Evolutionary conservation across 257 asterid species (phyloP), one percentile per base, ranked within the genome.

Genomic region (Solanum piurae): DNA sequence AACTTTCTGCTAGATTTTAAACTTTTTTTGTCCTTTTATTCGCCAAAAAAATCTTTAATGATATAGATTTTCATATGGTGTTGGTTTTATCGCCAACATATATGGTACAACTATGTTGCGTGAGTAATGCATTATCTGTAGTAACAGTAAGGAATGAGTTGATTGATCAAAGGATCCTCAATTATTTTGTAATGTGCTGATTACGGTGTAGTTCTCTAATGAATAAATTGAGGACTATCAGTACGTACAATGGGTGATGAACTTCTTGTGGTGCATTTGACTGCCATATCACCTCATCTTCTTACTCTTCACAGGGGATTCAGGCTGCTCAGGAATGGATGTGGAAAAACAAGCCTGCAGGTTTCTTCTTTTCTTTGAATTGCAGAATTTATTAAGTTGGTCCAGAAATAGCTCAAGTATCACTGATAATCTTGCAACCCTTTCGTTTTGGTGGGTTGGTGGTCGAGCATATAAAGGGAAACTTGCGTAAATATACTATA

Each of bases 291-390:
- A 34, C 25, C 58, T 55, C 33, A 58, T 52, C 37, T 83, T 37
- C 73, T 60, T 40, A 25, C 83, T 52, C 82, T 86, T 87, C n/a
- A 13, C 89, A 91, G 94, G 93, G 91, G 9, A 88, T 83, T 38
- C 94, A 90, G 88, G 92, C 93, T 11, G 86, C 94, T 66, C 95
- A 93, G 89, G 98, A 94, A 74, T 95, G 99, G 98, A 90, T 87
- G 92, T 91, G 93, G 92, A 90, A 92, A 88, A 92, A 85, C 84
- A 90, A 89, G 86, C 91, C 91, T 86, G 68, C 91, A 88, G 93
- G 92, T 92, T 75, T 18, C 42, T 29, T 44, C 25, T 9, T 44
- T 80, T 44, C 66, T 79, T 44, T 79, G 38, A 16, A 42, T 79
- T 16, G 58, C 85, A 27, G 18, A 80, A 8, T 80, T 80, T 46